Conservation (phyloP, 768 basidiomycete genomes). For the Boletus rufocinnamomeus region DNA sequence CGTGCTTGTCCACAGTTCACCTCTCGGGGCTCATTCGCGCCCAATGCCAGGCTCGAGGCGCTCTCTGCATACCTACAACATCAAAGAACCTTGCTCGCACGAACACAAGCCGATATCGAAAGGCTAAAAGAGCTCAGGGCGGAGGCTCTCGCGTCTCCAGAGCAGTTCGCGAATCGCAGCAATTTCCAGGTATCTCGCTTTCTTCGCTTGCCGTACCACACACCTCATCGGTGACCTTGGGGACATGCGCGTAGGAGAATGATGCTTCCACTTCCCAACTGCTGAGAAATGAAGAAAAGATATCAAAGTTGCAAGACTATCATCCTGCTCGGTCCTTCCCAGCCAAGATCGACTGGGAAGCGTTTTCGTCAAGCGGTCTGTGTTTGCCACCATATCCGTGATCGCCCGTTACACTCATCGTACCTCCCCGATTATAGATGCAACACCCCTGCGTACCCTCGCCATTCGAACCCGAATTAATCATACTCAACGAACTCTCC, state of each 20-base stretch:
- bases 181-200: constrained; percentile 36
- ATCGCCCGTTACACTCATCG: constrained; percentile 10
- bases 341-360: constrained; percentile 60
- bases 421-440: constrained; percentile 42
- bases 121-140: constrained; percentile 49
- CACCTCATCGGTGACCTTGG: constrained; percentile 25
- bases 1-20: constrained; percentile 4
- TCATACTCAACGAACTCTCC: constrained; percentile 40
- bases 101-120: constrained; percentile 64
- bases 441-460: constrained; percentile 52
- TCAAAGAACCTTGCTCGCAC: constrained; percentile 59
- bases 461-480: constrained; percentile 41
- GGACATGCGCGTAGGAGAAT: constrained; percentile 11
- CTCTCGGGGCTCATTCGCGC: constrained; percentile 1
- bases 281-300: constrained; percentile 32
- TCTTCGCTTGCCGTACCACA: constrained; percentile 2
- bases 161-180: constrained; percentile 35
- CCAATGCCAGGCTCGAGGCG: constrained; percentile 46
- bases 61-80: constrained; percentile 65
- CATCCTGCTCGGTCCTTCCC: constrained; percentile 43
- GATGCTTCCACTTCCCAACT: constrained; percentile 29
- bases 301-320: constrained; percentile 50
- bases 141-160: constrained; percentile 39
- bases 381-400: constrained; percentile 5
- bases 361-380: constrained; percentile 59